Conservation (phyloP, 2,329 filamentous ascomycete species). For the Botrytis porri region DNA sequence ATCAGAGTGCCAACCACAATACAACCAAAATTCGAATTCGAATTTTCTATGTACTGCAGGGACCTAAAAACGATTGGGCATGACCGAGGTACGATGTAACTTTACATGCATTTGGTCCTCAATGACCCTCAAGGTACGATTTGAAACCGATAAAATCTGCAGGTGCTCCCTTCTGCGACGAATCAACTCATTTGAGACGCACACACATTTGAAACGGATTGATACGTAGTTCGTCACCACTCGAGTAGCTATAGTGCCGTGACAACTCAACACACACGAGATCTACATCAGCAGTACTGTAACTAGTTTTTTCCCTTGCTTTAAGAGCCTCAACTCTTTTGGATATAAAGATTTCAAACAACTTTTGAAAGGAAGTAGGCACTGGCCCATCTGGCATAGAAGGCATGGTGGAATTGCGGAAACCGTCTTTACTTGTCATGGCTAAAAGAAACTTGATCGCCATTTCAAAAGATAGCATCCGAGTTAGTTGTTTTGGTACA, state of each 20-base stretch:
- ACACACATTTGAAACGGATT: not conserved
- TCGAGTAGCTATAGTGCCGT: not conserved
- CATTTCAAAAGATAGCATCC: not conserved
- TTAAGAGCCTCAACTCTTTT: not conserved
- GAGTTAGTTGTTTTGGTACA: not conserved
- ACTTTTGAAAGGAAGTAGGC: not conserved
- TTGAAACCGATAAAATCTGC: not conserved
- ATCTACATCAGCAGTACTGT: not conserved
- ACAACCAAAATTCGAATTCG: not conserved
- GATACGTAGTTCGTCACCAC: not conserved
- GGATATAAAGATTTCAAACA: not conserved
- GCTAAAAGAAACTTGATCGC: not conserved
- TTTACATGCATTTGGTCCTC: not conserved
- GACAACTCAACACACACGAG: not conserved
- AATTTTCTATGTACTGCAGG: not conserved
- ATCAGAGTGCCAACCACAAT: not conserved
- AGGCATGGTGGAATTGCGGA: not conserved
- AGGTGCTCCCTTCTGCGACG: not conserved
- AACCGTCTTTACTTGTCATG: not conserved
- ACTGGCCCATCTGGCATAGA: not conserved
- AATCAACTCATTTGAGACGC: not conserved
- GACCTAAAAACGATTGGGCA: not conserved
- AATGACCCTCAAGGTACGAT: not conserved
- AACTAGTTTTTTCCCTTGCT: not conserved
- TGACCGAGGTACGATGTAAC: not conserved